Evolutionary conservation across 169 alveolate species (phyloP), one percentile per base, ranked within the genome.

Genomic region (Eimeria zaria): DNA sequence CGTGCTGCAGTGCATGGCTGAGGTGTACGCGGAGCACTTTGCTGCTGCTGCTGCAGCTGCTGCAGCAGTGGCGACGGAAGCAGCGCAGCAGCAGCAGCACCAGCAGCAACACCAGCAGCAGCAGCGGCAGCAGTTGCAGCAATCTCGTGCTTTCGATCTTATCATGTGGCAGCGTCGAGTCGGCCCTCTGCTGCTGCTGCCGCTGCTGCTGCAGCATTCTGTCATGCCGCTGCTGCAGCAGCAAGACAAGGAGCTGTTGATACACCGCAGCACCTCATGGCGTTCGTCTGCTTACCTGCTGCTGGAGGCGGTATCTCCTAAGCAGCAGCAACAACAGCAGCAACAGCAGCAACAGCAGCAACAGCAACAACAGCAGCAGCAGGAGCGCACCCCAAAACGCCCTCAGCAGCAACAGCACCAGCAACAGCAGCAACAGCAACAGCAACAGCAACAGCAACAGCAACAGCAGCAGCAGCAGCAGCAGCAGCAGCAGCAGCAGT

Each of bases 151-250:
- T 14, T 14, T 44, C 24, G 20, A 12, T 20, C 87, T 74, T 30
- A 22, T 74, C 6, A 18, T 39, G 14, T 74, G 87, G 87, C 87
- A 74, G 87, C 87, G 87, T 7, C 48, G 87, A 16, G 87, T 74
- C 12, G 87, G 87, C 87, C 30, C 87, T 22, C 60, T 74, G n/a
- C 60, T 74, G 58, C 87, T 74, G 87, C 87, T 74, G 87, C 87
- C 87, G 87, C 87, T 74, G 87, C 87, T 74, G 87, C 87, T 74
- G 87, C 87, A 74, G 87, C 87, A 74, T 16, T 6, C 41, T 12
- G 87, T 74, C 4, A 36, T 39, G 62, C 87, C 87, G 22, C 62
- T 41, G 87, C 87, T 74, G 87, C 87, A 36, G 58, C 87, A 74
- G 87, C 87, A 74, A 74, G 87, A 74, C 36, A 36, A 41, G 27